Evolutionary conservation across 2,329 filamentous ascomycete genomes (phyloP), one percentile per base, ranked within the genome.

Genomic region (Exophiala viscosa): DNA sequence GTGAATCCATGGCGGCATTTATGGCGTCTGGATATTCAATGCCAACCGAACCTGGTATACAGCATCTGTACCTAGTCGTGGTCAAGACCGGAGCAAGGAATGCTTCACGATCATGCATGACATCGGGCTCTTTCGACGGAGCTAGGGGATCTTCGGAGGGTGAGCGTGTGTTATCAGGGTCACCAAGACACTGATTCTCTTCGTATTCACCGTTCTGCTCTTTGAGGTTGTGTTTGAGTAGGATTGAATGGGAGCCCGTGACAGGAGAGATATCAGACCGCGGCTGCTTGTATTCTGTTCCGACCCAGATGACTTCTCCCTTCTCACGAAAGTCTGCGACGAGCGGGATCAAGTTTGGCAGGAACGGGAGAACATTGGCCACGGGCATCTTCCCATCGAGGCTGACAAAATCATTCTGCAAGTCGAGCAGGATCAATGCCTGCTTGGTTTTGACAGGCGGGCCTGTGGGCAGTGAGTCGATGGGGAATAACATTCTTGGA

Each of bases 391-490:
- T 80, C 49, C 88, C 87, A 45, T 82, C 77, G 1, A 81, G 72
- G 5, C 82, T 77, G 52, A 95, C 73, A 64, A 97, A 96, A 68
- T 96, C 92, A 63, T 95, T 90, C 66, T 97, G 93, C 33, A 95
- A 81, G 64, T 96, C 92, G 59, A 96, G 78, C 14, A 95, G 74
- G 15, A 97, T 75, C 39, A 99, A 77, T 1, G 89, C 92, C 70
- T 83, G 81, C 51, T 79, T 73, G 18, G 81, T 83, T 57, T 80
- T 71, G 54, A 85, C 75, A 48, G 72, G 72, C 13, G 80, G 78
- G 47, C 57, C 57, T 68, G 45, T 11, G 44, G 61, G 57, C 15
- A 62, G 38, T 7, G 54, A 57, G 18, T 57, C 60, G 33, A 46
- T 31, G 32, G 55, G 52, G 42, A 63, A 63, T 36, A 62, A 28